These are phyloP conservation scores for Knoxdaviesia capensis DNA, from an alignment of 2,329 filamentous ascomycete species.

Conservation along the genomic window DNA sequence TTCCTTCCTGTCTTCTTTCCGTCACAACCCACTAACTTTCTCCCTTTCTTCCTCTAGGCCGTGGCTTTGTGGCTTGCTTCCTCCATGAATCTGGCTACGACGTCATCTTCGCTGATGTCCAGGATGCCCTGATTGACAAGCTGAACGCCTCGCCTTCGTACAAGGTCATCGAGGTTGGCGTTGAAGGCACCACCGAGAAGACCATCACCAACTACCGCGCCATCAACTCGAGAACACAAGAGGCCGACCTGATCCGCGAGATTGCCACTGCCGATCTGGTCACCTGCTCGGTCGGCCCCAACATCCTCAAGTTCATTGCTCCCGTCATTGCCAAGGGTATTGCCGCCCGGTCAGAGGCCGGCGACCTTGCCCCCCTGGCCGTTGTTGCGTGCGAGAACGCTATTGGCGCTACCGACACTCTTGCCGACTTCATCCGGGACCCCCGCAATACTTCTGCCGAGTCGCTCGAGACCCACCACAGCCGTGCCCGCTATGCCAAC, in stretches of 20 bases:
- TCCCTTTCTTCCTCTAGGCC: conserved; percentile 17
- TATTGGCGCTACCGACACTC: conserved; percentile 80
- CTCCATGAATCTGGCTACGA: conserved; percentile 89
- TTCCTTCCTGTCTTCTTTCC: neutral
- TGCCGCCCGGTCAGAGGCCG: conserved; percentile 40
- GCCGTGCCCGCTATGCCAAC: conserved; percentile 81
- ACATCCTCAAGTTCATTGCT: conserved; percentile 90
- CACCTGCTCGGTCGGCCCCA: conserved; percentile 92
- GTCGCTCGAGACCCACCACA: conserved; percentile 45
- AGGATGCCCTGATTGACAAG: conserved; percentile 59
- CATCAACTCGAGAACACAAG: conserved; percentile 81
- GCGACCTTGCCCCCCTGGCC: conserved; percentile 44
- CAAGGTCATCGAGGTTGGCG: conserved; percentile 81
- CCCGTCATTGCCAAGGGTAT: conserved; percentile 91
- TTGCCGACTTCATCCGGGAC: conserved; percentile 62
- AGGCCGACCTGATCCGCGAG: conserved; percentile 63
- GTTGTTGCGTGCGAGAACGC: conserved; percentile 98
- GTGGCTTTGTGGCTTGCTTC: conserved; percentile 78
- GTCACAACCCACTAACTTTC: neutral
- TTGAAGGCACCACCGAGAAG: conserved; percentile 60
- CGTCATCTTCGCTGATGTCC: conserved; percentile 90
- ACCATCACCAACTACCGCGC: conserved; percentile 90
- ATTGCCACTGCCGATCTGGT: conserved; percentile 78
- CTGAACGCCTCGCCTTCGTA: conserved; percentile 63
- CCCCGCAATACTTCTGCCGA: conserved; percentile 49